Percentiles rank a stretch among this genome's conserved stretches.
Conservation (phyloP, 306 rosid genomes). For the Cucumis sativus region Cucumber_9930_V3 NC_026657.2:27997001-27997500, state of each 20-base stretch:
- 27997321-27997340: neutral
- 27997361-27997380: slow-evolving; percentile 31
- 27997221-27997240: neutral
- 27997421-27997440: slow-evolving; percentile 66
- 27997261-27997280: neutral
- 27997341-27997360: neutral
- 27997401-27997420: slow-evolving; percentile 59
- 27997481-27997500: neutral
- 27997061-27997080: neutral
- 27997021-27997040: neutral
- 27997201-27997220: neutral
- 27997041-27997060: neutral
- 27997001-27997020: neutral
- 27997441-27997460: slow-evolving; percentile 59
- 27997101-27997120: neutral
- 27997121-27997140: neutral
- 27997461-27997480: neutral
- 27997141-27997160: neutral
- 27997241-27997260: neutral
- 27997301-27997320: neutral
- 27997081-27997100: neutral
- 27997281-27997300: neutral
- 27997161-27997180: neutral
- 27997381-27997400: slow-evolving; percentile 28
- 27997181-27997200: neutral